These are phyloP conservation scores for Aspergillus texensis DNA, from an alignment of 2,329 filamentous ascomycete species.

Conservation along the genomic window DNA sequence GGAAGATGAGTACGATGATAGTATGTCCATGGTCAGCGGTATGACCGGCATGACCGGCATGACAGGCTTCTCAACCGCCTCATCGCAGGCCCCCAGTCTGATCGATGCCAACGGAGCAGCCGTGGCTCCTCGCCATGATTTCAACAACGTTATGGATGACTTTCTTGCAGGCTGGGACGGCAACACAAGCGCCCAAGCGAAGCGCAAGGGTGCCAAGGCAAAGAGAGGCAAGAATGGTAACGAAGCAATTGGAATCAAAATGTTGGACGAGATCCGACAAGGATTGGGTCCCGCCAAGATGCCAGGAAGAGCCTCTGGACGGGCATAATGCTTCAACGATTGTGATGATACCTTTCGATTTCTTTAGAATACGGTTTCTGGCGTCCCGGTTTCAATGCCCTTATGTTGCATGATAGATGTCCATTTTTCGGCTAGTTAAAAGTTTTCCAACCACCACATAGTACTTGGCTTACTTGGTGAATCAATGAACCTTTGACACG, in stretches of 20 bases:
- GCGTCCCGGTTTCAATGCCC: conserved; percentile 5
- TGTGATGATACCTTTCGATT: conserved; percentile 24
- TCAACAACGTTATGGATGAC: conserved; percentile 89
- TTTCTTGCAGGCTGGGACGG: conserved; percentile 70
- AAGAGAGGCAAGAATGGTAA: conserved; percentile 77
- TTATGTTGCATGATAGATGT: conserved; percentile 7
- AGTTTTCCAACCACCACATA: background rate
- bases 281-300: conserved; percentile 77
- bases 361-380: conserved; percentile 10
- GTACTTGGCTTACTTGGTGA: background rate
- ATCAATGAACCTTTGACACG: background rate
- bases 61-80: conserved; percentile 53
- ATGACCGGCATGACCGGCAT: conserved; percentile 63
- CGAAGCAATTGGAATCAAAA: conserved; percentile 77
- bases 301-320: conserved; percentile 32
- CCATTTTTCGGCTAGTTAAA: background rate
- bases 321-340: conserved; percentile 28
- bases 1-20: conserved; percentile 54
- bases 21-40: conserved; percentile 54
- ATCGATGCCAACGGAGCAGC: conserved; percentile 40
- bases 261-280: conserved; percentile 85
- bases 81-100: conserved; percentile 64
- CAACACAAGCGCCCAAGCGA: conserved; percentile 44
- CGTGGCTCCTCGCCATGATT: conserved; percentile 72
- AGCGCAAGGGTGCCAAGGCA: conserved; percentile 49